Conservation (phyloP, 2,329 filamentous ascomycete genomes). For the Paecilomyces sp. region DNA sequence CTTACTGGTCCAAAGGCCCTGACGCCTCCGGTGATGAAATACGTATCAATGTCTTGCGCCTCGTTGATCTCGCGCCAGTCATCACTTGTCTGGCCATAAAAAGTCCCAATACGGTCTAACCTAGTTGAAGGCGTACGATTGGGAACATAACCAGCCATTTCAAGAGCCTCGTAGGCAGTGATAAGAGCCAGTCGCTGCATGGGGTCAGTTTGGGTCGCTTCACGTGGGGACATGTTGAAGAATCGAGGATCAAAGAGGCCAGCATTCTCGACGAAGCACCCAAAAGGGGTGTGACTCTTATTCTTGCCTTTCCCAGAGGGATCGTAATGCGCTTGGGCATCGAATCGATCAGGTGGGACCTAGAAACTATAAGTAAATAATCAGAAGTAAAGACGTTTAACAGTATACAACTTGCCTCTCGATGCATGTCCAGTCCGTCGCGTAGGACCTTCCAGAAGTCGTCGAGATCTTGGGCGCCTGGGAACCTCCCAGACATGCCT, state of each 20-base stretch:
- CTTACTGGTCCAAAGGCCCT: constrained; percentile 48
- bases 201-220: constrained; percentile 73
- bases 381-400: background rate
- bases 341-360: constrained; percentile 60
- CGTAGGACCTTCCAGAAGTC: constrained; percentile 65
- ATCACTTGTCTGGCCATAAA: constrained; percentile 68
- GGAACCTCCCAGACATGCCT: constrained; percentile 69
- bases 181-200: constrained; percentile 71
- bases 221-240: constrained; percentile 80
- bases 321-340: constrained; percentile 59
- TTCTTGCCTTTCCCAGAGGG: constrained; percentile 62
- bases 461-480: constrained; percentile 60
- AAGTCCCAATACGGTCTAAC: constrained; percentile 60
- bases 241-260: constrained; percentile 75
- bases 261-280: constrained; percentile 65
- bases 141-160: constrained; percentile 71
- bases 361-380: constrained; percentile 12
- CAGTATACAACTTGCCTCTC: constrained; percentile 35
- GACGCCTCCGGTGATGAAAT: constrained; percentile 59
- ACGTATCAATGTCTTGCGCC: constrained; percentile 62
- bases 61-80: constrained; percentile 73
- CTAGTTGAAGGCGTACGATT: constrained; percentile 64
- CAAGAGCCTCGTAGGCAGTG: constrained; percentile 73
- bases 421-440: constrained; percentile 63
- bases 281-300: constrained; percentile 64